phyloP scores from a whole-genome alignment of 1,139 yeast species.

The Yamadazyma taylorii region DNA sequence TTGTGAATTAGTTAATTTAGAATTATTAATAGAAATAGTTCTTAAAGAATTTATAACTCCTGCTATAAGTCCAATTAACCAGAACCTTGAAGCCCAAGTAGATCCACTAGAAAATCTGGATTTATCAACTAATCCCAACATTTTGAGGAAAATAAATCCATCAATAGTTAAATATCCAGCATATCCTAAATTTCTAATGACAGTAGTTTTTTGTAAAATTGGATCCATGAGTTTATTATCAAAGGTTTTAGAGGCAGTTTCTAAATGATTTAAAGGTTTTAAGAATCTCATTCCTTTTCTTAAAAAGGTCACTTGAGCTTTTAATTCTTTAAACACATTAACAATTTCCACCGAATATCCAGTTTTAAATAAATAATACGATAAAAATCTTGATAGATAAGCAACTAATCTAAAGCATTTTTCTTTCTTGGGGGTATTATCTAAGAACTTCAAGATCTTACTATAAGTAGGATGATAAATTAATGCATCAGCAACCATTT shows the following conservation, averaged over 20 bases:
- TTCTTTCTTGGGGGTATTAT: conserved; percentile 64
- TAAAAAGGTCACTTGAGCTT: conserved; percentile 61
- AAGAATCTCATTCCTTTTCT: conserved; percentile 85
- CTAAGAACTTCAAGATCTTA: conserved; percentile 64
- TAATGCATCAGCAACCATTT: conserved; percentile 65
- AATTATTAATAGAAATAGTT: conserved; percentile 25
- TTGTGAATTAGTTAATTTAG: conserved; percentile 25
- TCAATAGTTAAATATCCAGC: conserved; percentile 77
- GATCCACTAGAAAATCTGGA: conserved; percentile 36
- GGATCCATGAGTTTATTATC: conserved; percentile 75
- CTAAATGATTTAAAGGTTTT: conserved; percentile 77
- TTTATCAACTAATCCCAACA: conserved; percentile 42
- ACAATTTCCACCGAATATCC: conserved; percentile 57
- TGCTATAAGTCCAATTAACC: conserved; percentile 73
- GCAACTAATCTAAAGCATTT: conserved; percentile 80
- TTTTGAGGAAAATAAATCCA: conserved; percentile 67
- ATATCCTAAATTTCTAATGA: conserved; percentile 69
- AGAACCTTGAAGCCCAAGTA: conserved; percentile 59
- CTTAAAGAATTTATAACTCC: conserved; percentile 61
- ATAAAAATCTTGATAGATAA: conserved; percentile 72
- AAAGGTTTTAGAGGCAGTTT: conserved; percentile 65
- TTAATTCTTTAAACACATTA: conserved; percentile 51
- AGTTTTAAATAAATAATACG: conserved; percentile 60
- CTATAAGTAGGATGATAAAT: conserved; percentile 74
- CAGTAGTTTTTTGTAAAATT: conserved; percentile 55